These are phyloP conservation scores for Flammula alnicola DNA, from an alignment of 1,284 basidiomycete species.

Conservation along the genomic window DNA sequence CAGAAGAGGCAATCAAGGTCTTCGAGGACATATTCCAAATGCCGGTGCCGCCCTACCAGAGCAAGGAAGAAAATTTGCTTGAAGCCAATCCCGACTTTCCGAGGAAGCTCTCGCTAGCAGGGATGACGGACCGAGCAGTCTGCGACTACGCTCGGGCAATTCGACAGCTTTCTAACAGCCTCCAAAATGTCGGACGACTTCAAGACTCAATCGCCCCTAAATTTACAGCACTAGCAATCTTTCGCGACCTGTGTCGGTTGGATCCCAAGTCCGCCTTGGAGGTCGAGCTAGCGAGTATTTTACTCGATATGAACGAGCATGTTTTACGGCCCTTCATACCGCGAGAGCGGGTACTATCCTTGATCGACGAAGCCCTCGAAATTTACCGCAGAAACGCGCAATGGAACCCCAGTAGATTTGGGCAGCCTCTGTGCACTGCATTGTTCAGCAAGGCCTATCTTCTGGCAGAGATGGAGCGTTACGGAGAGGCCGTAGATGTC, in stretches of 20 bases:
- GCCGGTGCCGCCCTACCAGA: not conserved
- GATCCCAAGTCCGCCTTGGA: not conserved
- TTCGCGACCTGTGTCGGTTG: not conserved
- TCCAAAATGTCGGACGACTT: not conserved
- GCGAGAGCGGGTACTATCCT: not conserved
- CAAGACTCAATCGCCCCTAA: constrained; percentile 1
- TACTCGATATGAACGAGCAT: constrained; percentile 4
- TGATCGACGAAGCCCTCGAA: not conserved
- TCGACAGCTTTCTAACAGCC: constrained; percentile 6
- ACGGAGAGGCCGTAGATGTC: not conserved
- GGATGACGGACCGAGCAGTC: not conserved
- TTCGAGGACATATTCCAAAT: no score
- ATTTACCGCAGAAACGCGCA: not conserved
- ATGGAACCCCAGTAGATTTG: not conserved
- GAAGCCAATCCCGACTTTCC: not conserved
- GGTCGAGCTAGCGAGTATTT: constrained; percentile 2
- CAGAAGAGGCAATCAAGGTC: no score
- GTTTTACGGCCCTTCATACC: not conserved
- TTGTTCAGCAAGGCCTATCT: constrained; percentile 3
- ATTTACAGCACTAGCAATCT: not conserved
- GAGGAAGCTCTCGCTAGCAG: not conserved
- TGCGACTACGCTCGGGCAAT: constrained; percentile 4
- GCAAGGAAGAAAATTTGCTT: not conserved
- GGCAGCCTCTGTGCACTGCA: constrained; percentile 4
- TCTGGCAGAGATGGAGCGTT: not conserved